These are phyloP conservation scores for Meredithiella fracta DNA, from an alignment of 2,329 filamentous ascomycete species.

Conservation along the genomic window DNA sequence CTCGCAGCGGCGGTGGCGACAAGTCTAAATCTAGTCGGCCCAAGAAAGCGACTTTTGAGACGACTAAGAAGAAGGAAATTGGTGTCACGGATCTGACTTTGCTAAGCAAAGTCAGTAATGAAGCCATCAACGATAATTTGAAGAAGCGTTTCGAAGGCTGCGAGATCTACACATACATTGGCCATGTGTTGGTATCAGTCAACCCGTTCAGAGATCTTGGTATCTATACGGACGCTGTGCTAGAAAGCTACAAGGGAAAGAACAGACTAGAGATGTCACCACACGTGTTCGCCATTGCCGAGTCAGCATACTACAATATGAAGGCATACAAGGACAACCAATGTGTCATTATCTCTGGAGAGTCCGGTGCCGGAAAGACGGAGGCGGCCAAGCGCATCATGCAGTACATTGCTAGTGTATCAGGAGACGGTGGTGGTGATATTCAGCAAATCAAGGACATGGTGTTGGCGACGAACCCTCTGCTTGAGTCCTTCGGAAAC, in stretches of 20 bases:
- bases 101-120: conserved; percentile 96
- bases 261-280: conserved; percentile 90
- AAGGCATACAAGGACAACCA: conserved; percentile 98
- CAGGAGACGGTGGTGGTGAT: conserved; percentile 64
- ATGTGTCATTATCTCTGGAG: conserved; percentile 97
- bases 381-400: conserved; percentile 97
- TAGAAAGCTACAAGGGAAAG: conserved; percentile 90
- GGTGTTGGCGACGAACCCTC: conserved; percentile 93
- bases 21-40: conserved; percentile 42
- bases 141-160: conserved; percentile 95
- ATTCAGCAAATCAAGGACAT: conserved; percentile 98
- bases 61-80: conserved; percentile 97
- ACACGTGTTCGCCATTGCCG: conserved; percentile 94
- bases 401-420: conserved; percentile 98
- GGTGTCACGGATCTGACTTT: conserved; percentile 94
- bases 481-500: conserved; percentile 95
- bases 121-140: conserved; percentile 97
- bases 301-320: conserved; percentile 98
- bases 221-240: conserved; percentile 89
- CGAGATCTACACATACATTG: conserved; percentile 99
- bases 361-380: conserved; percentile 95
- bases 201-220: conserved; percentile 96
- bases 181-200: conserved; percentile 96
- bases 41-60: conserved; percentile 92
- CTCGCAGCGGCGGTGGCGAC: conserved; percentile 21